These are phyloP conservation scores for Solanum peruvianum DNA, from an alignment of 257 asterid species.

Conservation along the genomic window DNA sequence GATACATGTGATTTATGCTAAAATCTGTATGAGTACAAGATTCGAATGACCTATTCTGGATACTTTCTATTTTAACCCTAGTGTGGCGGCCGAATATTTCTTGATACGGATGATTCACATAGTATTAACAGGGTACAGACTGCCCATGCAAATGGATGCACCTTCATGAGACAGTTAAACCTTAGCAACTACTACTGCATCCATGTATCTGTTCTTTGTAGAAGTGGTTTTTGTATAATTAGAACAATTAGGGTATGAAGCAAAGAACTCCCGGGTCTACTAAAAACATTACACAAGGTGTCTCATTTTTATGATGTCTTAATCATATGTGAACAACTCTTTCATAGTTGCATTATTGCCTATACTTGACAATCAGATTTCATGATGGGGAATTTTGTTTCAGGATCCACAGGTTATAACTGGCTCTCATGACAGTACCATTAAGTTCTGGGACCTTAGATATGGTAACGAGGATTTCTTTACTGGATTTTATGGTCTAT, in stretches of 20 bases:
- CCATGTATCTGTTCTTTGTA: background rate
- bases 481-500: background rate
- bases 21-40: background rate
- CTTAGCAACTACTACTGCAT: background rate
- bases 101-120: background rate
- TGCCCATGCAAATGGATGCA: background rate
- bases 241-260: background rate
- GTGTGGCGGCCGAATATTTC: background rate
- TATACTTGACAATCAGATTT: background rate
- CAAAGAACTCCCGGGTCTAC: background rate
- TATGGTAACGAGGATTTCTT: slow-evolving; percentile 15
- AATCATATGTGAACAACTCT: background rate
- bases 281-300: background rate
- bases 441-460: slow-evolving; percentile 97
- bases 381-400: background rate
- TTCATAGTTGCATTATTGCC: background rate
- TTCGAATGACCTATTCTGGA: background rate
- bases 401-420: slow-evolving; percentile 87
- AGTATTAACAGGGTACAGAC: background rate
- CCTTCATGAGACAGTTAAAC: background rate
- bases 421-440: slow-evolving; percentile 95
- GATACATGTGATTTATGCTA: background rate
- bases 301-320: background rate
- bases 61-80: background rate
- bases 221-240: background rate